Evolutionary conservation across 495 filamentous ascomycete species (phyloP), one percentile per base, ranked within the genome.

Genomic region (Daldinia caldariorum): DNA sequence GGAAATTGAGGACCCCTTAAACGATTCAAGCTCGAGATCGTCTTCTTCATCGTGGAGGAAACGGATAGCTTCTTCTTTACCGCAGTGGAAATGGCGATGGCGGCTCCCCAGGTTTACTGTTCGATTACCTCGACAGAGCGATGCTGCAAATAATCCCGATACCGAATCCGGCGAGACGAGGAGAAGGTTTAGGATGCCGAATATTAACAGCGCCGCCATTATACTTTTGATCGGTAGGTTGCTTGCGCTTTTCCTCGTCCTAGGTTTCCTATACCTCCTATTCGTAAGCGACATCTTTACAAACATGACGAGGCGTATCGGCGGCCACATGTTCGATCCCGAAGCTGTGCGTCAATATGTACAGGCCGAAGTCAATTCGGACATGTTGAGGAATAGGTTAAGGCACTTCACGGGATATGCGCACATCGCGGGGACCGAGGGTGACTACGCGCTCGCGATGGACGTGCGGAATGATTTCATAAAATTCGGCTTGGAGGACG

Each of bases 391-490:
- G 60, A 88, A 90, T 39, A 89, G 90, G 67, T 69, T 97, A 57
- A 82, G 82, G 70, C 88, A 91, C 72, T 84, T 95, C 60, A 94
- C 91, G 20, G 81, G 83, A 29, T 96, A 89, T 73, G 89, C 94
- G 66, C 95, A 98, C 79, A 82, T 97, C 41, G 95, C 94, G 3
- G 95, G 95, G 31, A 95, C 93, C 4, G 89, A 95, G 78, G 96
- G 95, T 32, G 94, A 95, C 78, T 91, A 88, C 66, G 88, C 89
- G 55, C 83, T 97, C 29, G 93, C 90, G 16, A 85, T 92, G 80
- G 96, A 91, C 81, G 87, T 97, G 58, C 86, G 94, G 78, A 86
- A 86, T 63, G 79, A 88, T 67, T 97, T 96, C 76, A 79, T 78
- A 69, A 85, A 80, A 34, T 89, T 89, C 61, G 86, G 86, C 8